phyloP scores from a whole-genome alignment of 2,329 filamentous ascomycete species.

The Neopestalotiopsis rosae region DNA sequence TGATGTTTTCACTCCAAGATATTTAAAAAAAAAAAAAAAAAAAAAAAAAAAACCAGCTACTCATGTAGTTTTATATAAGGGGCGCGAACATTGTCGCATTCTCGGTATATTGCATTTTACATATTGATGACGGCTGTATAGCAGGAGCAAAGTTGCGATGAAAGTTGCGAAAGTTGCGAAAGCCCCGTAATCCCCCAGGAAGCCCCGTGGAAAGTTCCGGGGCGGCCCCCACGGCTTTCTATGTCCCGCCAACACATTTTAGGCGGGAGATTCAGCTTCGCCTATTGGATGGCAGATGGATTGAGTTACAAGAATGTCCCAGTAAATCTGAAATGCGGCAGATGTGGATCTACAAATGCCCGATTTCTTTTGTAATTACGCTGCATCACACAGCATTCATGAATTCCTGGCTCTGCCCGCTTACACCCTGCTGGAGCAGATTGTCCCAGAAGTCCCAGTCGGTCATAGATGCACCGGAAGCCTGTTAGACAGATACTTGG shows the following conservation, averaged over 20 bases:
- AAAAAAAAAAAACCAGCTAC: too few species aligned
- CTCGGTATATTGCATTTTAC: too few species aligned
- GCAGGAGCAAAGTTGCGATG: background rate
- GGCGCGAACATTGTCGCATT: too few species aligned
- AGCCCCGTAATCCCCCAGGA: background rate
- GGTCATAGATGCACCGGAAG: background rate
- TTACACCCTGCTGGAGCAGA: background rate
- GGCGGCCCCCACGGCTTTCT: background rate
- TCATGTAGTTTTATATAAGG: too few species aligned
- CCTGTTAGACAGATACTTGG: background rate
- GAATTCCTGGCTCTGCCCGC: background rate
- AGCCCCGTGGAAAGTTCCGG: background rate
- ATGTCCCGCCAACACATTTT: too few species aligned
- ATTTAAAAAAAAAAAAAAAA: too few species aligned
- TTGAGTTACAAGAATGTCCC: too few species aligned
- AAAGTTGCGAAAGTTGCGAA: background rate
- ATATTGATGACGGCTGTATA: background rate
- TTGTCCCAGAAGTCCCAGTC: conserved; percentile 2
- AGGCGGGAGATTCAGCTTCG: too few species aligned
- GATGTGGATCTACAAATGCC: too few species aligned
- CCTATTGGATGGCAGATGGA: background rate
- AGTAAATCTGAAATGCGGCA: too few species aligned
- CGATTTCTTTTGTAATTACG: background rate
- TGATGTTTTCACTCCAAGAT: too few species aligned
- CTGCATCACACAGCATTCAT: background rate